Evolutionary conservation across 257 asterid species (phyloP).

Genomic region (Solanum gandarillasii): DNA sequence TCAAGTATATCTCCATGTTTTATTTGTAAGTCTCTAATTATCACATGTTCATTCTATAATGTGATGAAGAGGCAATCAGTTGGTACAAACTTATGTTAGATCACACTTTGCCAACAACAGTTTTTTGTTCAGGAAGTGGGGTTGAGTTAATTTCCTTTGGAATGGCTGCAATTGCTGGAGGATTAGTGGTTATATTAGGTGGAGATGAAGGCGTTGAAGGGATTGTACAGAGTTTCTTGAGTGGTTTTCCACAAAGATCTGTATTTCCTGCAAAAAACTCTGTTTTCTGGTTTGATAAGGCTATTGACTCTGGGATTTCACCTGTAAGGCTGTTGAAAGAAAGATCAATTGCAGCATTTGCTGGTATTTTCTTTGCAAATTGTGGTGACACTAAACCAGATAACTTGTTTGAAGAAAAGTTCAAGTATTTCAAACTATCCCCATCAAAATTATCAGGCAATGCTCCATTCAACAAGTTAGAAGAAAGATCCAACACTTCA

Average conservation of each 20-base stretch:
- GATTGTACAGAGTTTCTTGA: constrained; percentile 42
- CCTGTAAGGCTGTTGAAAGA: constrained; percentile 52
- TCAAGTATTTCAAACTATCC: constrained; percentile 42
- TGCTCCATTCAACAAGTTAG: constrained; percentile 53
- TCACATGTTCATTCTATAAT: background rate
- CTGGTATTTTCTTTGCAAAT: constrained; percentile 51
- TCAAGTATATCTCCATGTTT: background rate
- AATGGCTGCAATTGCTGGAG: constrained; percentile 83
- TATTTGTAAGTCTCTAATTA: background rate
- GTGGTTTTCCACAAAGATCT: constrained; percentile 72
- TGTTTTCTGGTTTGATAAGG: constrained; percentile 50
- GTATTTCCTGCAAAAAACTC: constrained; percentile 57
- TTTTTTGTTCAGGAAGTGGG: constrained; percentile 6
- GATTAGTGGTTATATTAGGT: constrained; percentile 28
- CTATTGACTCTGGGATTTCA: constrained; percentile 41
- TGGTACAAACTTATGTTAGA: background rate
- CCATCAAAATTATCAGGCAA: constrained; percentile 67
- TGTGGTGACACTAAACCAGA: constrained; percentile 46
- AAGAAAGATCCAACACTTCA: constrained; percentile 50
- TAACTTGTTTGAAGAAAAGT: constrained; percentile 66
- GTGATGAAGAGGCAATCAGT: background rate
- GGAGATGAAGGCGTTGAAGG: constrained; percentile 66
- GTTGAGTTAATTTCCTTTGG: constrained; percentile 41
- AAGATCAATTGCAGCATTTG: constrained; percentile 48
- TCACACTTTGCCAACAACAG: background rate